Conservation (phyloP, 2,329 filamentous ascomycete genomes). For the Colletotrichum horii region DNA sequence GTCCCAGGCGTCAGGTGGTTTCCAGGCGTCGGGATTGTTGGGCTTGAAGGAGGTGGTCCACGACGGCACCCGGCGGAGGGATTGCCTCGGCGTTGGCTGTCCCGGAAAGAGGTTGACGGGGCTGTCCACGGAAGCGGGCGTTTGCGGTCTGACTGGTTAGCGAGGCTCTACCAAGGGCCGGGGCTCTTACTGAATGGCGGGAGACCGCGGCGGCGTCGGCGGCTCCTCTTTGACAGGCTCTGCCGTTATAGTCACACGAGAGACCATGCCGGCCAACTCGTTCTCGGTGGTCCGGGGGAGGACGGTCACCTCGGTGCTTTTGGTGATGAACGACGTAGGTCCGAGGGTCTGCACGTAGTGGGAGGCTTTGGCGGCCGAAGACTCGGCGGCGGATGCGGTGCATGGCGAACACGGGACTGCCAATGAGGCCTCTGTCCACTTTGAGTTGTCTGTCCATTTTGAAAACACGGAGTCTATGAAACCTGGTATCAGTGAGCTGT, state of each 20-base stretch:
- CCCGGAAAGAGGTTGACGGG: constrained; percentile 20
- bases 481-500: constrained; percentile 25
- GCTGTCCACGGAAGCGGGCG: constrained; percentile 1
- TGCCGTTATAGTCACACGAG: constrained; percentile 42
- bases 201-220: constrained; percentile 32
- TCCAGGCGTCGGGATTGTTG: constrained; percentile 49
- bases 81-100: neutral
- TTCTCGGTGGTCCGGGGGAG: constrained; percentile 36
- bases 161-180: neutral
- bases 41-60: constrained; percentile 31
- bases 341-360: constrained; percentile 44
- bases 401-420: constrained; percentile 36
- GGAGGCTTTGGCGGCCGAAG: constrained; percentile 30
- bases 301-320: constrained; percentile 42
- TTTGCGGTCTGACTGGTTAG: neutral
- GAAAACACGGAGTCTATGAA: constrained; percentile 49
- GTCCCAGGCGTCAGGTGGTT: constrained; percentile 49
- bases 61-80: constrained; percentile 7
- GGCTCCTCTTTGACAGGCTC: constrained; percentile 30
- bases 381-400: constrained; percentile 34
- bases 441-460: constrained; percentile 41
- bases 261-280: constrained; percentile 37
- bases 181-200: constrained; percentile 31
- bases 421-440: constrained; percentile 19
- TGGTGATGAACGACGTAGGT: constrained; percentile 46